These are phyloP conservation scores for Lasiodiplodia sp. DNA, from an alignment of 2,329 filamentous ascomycete genomes.

Conservation along the genomic window DNA sequence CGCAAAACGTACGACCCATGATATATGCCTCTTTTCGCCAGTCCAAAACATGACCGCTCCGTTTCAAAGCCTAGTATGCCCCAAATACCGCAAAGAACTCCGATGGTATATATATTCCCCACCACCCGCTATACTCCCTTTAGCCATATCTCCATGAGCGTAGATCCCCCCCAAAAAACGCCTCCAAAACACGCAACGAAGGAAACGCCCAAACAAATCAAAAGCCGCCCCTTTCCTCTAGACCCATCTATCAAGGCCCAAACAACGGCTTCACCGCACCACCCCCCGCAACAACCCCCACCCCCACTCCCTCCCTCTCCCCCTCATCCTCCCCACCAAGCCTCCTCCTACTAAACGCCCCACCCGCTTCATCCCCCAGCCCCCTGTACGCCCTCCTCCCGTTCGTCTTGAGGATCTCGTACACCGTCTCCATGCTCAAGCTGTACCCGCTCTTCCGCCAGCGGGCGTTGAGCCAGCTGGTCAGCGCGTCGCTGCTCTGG, in stretches of 20 bases:
- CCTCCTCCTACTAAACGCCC: conserved; percentile 37
- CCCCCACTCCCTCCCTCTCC: background rate
- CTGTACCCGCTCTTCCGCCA: conserved; percentile 30
- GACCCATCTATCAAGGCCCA: background rate
- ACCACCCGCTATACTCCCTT: too few relatives aligned
- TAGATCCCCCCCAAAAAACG: too few relatives aligned
- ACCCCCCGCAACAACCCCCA: background rate
- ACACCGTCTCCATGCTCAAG: conserved; percentile 42
- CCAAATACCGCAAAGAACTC: too few relatives aligned
- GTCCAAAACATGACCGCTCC: too few relatives aligned
- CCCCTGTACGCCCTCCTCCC: conserved; percentile 45
- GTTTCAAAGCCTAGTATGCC: too few relatives aligned
- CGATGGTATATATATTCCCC: too few relatives aligned
- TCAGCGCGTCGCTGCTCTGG: conserved; percentile 25
- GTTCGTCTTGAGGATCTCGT: conserved; percentile 45
- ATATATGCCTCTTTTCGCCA: too few relatives aligned
- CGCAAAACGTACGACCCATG: too few relatives aligned
- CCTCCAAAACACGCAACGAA: too few relatives aligned
- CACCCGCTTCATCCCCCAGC: conserved; percentile 44
- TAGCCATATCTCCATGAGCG: too few relatives aligned
- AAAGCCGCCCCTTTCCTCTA: too few relatives aligned
- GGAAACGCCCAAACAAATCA: too few relatives aligned
- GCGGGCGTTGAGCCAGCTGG: conserved; percentile 26
- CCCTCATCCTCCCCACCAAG: background rate
- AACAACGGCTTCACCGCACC: conserved; percentile 2